phyloP scores from a whole-genome alignment of 345 rosid species.

The Erucastrum elatum region DNA sequence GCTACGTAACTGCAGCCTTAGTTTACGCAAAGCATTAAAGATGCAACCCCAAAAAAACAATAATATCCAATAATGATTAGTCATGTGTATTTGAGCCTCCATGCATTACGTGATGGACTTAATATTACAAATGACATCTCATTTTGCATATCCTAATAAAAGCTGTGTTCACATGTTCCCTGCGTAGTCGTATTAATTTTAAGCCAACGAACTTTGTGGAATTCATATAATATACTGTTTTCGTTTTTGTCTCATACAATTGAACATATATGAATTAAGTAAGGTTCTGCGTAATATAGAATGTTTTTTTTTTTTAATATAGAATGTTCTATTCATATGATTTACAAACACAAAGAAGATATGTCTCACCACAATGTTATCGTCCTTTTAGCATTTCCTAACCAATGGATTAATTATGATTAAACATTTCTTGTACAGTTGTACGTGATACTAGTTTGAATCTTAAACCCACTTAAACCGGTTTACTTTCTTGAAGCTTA shows the following conservation, averaged over 20 bases:
- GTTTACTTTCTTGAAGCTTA: slow-evolving; percentile 18
- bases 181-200: slow-evolving; percentile 27
- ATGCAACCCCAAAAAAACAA: slow-evolving; percentile 8
- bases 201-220: slow-evolving; percentile 35
- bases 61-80: slow-evolving; percentile 35
- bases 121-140: slow-evolving; percentile 37
- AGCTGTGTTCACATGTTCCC: slow-evolving; percentile 36
- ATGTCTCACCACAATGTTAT: slow-evolving; percentile 11
- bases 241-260: slow-evolving; percentile 1
- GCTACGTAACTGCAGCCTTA: slow-evolving; percentile 29
- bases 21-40: slow-evolving; percentile 13
- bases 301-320: slow-evolving; percentile 16
- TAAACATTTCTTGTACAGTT: background rate
- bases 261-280: background rate
- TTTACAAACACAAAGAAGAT: slow-evolving; percentile 10
- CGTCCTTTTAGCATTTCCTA: background rate
- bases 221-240: slow-evolving; percentile 22
- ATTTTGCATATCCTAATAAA: slow-evolving; percentile 27
- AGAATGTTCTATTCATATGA: slow-evolving; percentile 25
- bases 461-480: slow-evolving; percentile 12
- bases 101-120: slow-evolving; percentile 26
- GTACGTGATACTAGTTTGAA: background rate
- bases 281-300: slow-evolving; percentile 17
- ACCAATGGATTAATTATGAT: background rate
- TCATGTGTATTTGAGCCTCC: slow-evolving; percentile 28